A percentile compares a stretch with the other conserved stretches of the same genome.
These are phyloP conservation scores for Arabidopsis suecica DNA, from an alignment of 345 rosid genomes.

Conservation along the genomic window DNA sequence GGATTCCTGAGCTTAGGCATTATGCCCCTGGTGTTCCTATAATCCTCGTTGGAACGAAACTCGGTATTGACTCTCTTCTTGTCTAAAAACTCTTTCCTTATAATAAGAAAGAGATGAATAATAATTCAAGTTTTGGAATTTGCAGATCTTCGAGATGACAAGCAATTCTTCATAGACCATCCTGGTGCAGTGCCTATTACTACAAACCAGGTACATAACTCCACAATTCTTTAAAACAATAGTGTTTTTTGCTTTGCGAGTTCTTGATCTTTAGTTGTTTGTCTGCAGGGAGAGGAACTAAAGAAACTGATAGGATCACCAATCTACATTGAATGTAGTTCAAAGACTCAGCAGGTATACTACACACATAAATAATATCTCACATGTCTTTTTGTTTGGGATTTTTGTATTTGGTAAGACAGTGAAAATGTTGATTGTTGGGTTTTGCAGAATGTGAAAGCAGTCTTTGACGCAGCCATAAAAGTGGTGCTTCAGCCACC, in stretches of 20 bases:
- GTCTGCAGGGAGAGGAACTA: slow-evolving; percentile 88
- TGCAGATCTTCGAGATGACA: slow-evolving; percentile 79
- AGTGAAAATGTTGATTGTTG: slow-evolving; percentile 19
- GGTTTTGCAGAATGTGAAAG: slow-evolving; percentile 78
- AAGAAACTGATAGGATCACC: slow-evolving; percentile 87
- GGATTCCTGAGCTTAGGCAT: slow-evolving; percentile 95
- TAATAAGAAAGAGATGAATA: not conserved
- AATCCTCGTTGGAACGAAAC: slow-evolving; percentile 88
- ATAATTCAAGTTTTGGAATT: slow-evolving; percentile 27
- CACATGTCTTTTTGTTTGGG: slow-evolving; percentile 1
- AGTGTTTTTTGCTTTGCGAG: not conserved
- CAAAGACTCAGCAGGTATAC: slow-evolving; percentile 90
- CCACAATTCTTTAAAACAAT: not conserved
- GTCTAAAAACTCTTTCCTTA: not conserved
- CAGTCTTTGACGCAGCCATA: slow-evolving; percentile 84
- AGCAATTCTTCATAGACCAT: slow-evolving; percentile 71
- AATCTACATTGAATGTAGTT: slow-evolving; percentile 89
- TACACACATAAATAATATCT: not conserved
- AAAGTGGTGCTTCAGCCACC: slow-evolving; percentile 94
- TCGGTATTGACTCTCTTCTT: slow-evolving; percentile 54
- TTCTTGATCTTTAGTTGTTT: slow-evolving; percentile 28
- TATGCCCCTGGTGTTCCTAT: slow-evolving; percentile 90
- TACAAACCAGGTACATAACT: slow-evolving; percentile 57
- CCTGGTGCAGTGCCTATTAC: slow-evolving; percentile 79
- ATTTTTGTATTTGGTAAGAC: not conserved